Percentiles rank a stretch among this genome's conserved stretches.
These are phyloP conservation scores for Lagenidium sp. DNA, from an alignment of 352 stramenopile species.

Conservation along the genomic window DNA sequence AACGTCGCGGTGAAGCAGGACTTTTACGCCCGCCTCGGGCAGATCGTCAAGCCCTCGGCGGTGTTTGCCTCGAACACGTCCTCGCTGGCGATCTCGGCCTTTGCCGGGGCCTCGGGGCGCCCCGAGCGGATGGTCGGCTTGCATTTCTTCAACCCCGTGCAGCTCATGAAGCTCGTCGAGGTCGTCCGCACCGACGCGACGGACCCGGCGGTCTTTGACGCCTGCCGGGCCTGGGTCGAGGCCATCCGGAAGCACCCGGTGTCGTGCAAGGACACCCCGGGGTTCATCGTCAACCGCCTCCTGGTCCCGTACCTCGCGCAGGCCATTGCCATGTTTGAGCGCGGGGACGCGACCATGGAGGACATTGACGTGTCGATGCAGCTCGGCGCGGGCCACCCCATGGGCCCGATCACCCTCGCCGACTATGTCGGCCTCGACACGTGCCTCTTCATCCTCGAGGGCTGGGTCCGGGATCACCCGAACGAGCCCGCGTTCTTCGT, in stretches of 20 bases:
- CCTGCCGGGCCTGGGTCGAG: constrained; percentile 85
- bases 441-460: constrained; percentile 92
- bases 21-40: constrained; percentile 91
- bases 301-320: constrained; percentile 73
- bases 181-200: constrained; percentile 94
- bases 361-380: constrained; percentile 98
- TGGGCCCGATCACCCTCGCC: constrained; percentile 91
- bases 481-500: constrained; percentile 95
- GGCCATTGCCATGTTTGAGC: constrained; percentile 92
- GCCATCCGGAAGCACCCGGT: constrained; percentile 93
- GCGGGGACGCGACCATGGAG: constrained; percentile 89
- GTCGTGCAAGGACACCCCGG: constrained; percentile 93
- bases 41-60: constrained; percentile 84
- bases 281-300: constrained; percentile 97
- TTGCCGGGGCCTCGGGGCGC: constrained; percentile 89
- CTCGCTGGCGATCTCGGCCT: constrained; percentile 91
- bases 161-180: constrained; percentile 95
- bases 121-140: constrained; percentile 92
- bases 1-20: constrained; percentile 92
- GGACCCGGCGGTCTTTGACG: constrained; percentile 87
- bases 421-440: constrained; percentile 98
- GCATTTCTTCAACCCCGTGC: constrained; percentile 99
- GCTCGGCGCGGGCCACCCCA: constrained; percentile 95
- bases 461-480: constrained; percentile 94
- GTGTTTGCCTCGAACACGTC: constrained; percentile 98